Evolutionary conservation across 208 protist genomes (phyloP).

Genomic region (Wallacemonas sp.): DNA sequence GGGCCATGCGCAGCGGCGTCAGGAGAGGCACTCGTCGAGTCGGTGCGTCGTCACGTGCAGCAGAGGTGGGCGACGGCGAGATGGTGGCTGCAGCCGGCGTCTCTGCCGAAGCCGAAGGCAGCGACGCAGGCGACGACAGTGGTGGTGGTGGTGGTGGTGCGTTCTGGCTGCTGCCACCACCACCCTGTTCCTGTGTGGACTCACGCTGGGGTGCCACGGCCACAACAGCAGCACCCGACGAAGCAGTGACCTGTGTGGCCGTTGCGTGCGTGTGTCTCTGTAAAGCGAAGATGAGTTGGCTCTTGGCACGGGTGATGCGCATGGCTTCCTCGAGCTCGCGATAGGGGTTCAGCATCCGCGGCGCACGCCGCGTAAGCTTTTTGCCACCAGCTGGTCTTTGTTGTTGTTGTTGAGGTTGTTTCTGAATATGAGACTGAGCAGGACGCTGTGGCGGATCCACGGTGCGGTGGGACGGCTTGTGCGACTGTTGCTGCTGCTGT

Average conservation of each 20-base stretch:
- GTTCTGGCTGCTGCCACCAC: no score
- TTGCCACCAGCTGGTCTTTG: background rate
- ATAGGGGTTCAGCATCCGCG: conserved; percentile 31
- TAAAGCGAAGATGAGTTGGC: conserved; percentile 50
- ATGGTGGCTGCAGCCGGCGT: no score
- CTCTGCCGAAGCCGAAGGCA: no score
- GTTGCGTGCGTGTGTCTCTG: conserved; percentile 17
- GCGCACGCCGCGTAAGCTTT: background rate
- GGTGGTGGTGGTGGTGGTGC: background rate
- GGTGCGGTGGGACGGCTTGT: no score
- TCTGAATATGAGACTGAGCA: no score
- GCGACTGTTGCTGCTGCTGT: background rate
- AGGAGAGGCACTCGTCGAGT: background rate
- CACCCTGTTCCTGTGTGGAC: no score
- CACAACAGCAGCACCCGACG: no score
- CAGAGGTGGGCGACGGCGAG: no score
- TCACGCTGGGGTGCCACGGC: no score
- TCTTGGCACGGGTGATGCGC: conserved; percentile 63
- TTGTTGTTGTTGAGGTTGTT: background rate
- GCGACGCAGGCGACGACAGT: no score
- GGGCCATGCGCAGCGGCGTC: background rate
- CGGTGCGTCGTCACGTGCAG: no score
- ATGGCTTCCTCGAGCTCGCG: conserved; percentile 60
- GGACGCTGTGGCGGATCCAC: no score
- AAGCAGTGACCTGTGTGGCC: background rate